Evolutionary conservation across 306 rosid species (phyloP), one percentile per base, ranked within the genome.

Genomic region (Corylus americana): DNA sequence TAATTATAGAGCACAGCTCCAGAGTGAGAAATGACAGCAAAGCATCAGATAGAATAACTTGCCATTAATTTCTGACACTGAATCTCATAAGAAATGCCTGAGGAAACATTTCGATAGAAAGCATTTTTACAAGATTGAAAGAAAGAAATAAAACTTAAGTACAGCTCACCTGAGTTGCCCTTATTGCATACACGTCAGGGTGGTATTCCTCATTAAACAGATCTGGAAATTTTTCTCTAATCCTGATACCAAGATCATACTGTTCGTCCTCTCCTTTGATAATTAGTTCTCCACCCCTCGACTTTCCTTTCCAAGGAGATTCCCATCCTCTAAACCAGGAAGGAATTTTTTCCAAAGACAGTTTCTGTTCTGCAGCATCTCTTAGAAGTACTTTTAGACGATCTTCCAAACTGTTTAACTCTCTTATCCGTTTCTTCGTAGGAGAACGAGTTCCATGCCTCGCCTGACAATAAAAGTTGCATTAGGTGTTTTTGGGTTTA

Each of bases 371-470:
- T 68, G 81, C 85, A 1, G 94, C 94, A 74, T 81, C 89, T 71
- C 75, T 85, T 71, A 90, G 53, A 74, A 95, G 86, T 74, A 14
- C 80, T 76, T 90, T 80, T 68, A 95, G 55, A 69, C 70, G 93
- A 83, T 70, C 61, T 22, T 88, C 85, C 81, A 95, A 76, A 50
- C 66, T 84, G 77, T 89, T 87, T 31, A 95, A 64, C 80, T 91
- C 92, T 78, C 54, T 85, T 45, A 90, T 89, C 81, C 97, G 87
- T 79, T 92, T 92, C 85, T 92, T 90, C 0, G 98, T 95, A 2
- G 97, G 98, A 73, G 92, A 76, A 39, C 98, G 97, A 50, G 98
- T 95, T 80, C 98, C 98, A 77, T 95, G 98, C 83, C 98, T 95
- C 16, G 98, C 94, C 98, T 95, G 87, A 54, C 51, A 80, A 86